Conservation (phyloP, 345 rosid species). For the Lenwebbia sp. region DNA sequence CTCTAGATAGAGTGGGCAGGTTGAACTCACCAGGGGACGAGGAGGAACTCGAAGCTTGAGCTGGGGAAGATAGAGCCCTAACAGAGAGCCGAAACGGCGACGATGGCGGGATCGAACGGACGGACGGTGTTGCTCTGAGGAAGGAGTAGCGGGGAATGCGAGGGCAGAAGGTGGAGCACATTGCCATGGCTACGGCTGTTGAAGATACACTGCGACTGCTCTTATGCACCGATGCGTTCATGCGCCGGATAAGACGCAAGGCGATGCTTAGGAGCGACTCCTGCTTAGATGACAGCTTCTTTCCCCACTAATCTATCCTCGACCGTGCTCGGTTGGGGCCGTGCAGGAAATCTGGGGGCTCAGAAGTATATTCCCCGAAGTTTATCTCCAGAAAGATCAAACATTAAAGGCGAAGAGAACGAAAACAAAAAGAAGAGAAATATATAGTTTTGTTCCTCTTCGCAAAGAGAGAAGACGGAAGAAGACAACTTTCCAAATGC, state of each 20-base stretch:
- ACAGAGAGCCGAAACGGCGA: slow-evolving; percentile 7
- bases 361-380: not conserved
- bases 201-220: slow-evolving; percentile 11
- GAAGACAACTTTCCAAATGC: not conserved
- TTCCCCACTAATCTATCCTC: too few relatives aligned
- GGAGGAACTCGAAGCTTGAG: slow-evolving; percentile 29
- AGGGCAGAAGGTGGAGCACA: slow-evolving; percentile 53
- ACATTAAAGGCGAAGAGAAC: not conserved
- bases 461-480: too few relatives aligned
- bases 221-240: slow-evolving; percentile 1
- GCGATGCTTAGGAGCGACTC: not conserved
- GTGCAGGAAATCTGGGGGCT: not conserved
- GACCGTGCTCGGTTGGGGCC: not conserved
- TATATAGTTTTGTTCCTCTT: too few relatives aligned
- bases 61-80: slow-evolving; percentile 42
- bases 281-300: too few relatives aligned
- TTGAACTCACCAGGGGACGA: not conserved
- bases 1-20: not conserved
- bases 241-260: not conserved
- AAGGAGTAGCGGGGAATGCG: slow-evolving; percentile 29
- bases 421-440: too few relatives aligned
- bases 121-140: slow-evolving; percentile 18
- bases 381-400: not conserved
- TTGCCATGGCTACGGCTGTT: slow-evolving; percentile 35
- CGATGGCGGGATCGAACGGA: slow-evolving; percentile 18